Evolutionary conservation across 176 grass and related monocot genomes (phyloP).

Genomic region (Carex myosuroides): DNA sequence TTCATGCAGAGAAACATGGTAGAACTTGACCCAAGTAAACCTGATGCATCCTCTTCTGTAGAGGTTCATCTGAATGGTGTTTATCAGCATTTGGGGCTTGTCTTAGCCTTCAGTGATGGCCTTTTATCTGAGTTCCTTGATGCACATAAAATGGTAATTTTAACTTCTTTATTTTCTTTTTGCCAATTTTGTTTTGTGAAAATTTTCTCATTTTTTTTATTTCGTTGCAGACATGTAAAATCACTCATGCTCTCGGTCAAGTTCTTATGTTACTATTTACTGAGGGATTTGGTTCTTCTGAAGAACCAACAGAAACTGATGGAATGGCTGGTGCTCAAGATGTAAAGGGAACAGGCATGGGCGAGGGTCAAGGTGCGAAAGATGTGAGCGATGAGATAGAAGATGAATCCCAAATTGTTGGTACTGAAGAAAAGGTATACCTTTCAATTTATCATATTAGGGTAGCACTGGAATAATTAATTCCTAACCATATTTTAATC

Average conservation of each 20-base stretch:
- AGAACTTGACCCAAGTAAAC: constrained; percentile 32
- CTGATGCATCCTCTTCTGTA: constrained; percentile 39
- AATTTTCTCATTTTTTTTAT: neutral
- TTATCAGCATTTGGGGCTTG: constrained; percentile 43
- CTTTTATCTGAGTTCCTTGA: constrained; percentile 80
- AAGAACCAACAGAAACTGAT: constrained; percentile 59
- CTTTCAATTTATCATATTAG: neutral
- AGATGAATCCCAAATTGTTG: constrained; percentile 64
- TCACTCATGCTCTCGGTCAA: constrained; percentile 63
- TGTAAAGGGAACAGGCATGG: constrained; percentile 89
- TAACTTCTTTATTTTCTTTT: neutral
- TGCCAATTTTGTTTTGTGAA: neutral
- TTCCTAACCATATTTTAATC: neutral
- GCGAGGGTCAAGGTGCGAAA: constrained; percentile 72
- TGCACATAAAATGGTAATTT: constrained; percentile 56
- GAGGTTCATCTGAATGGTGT: constrained; percentile 54
- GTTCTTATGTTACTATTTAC: constrained; percentile 68
- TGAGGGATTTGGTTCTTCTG: constrained; percentile 71
- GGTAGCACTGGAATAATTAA: neutral
- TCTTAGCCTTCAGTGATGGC: constrained; percentile 55
- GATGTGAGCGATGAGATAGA: constrained; percentile 81
- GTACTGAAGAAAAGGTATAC: constrained; percentile 44
- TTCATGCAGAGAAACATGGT: constrained; percentile 23
- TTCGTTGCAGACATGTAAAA: constrained; percentile 67
- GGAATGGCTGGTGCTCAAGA: constrained; percentile 41